Evolutionary conservation across 75 land plant species (phyloP).

Genomic region (Larix kaempferi): DNA sequence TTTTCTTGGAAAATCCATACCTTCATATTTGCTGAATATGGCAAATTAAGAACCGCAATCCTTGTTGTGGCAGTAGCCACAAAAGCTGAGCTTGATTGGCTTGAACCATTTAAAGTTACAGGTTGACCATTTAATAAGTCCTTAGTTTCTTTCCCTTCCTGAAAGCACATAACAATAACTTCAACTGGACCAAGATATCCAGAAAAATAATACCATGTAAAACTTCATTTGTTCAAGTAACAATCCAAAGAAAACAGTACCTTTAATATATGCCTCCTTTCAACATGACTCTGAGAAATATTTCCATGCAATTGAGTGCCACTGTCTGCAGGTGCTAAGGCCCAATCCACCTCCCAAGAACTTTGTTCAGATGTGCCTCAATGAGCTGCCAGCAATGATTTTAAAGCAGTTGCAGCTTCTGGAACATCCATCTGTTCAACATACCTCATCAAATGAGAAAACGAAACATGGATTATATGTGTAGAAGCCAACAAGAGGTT

Average conservation of each 20-base stretch:
- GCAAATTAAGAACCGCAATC: constrained; percentile 49
- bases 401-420: constrained; percentile 41
- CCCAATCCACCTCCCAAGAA: constrained; percentile 90
- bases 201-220: no score
- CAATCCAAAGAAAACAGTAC: no score
- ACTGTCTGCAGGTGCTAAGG: constrained; percentile 44
- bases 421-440: constrained; percentile 66
- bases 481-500: no score
- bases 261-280: constrained; percentile 3
- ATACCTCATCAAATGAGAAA: no score
- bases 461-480: no score
- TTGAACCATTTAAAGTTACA: neutral
- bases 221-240: no score
- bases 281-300: constrained; percentile 3
- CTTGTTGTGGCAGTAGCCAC: constrained; percentile 33
- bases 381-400: constrained; percentile 64
- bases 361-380: constrained; percentile 42
- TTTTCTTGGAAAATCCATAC: no score
- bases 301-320: constrained; percentile 2
- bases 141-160: neutral
- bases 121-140: neutral
- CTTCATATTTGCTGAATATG: constrained; percentile 15
- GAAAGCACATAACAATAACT: no score
- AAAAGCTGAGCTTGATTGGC: constrained; percentile 5
- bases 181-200: no score